Percentiles rank a stretch among this genome's conserved stretches.
Conservation (phyloP, 1,139 yeast genomes). For the Taiozyma sp. region DNA sequence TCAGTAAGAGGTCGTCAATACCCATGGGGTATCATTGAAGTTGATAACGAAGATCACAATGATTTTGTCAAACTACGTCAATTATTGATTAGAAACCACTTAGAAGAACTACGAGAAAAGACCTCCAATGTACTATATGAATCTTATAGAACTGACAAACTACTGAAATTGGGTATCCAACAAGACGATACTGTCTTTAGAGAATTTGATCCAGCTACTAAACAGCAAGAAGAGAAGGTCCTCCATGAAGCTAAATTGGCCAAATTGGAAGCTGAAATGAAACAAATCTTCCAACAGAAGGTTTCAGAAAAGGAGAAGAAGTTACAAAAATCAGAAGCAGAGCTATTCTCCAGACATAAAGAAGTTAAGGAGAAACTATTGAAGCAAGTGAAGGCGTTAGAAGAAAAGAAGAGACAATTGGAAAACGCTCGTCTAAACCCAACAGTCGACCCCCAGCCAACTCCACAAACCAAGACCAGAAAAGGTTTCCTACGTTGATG, state of each 20-base stretch:
- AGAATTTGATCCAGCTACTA: constrained; percentile 89
- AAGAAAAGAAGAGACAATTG: constrained; percentile 83
- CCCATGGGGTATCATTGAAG: constrained; percentile 98
- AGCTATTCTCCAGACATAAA: constrained; percentile 89
- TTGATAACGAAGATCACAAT: constrained; percentile 91
- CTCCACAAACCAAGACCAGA: constrained; percentile 47
- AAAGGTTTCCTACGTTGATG: constrained; percentile 57
- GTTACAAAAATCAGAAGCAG: constrained; percentile 95
- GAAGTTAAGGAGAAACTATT: constrained; percentile 95
- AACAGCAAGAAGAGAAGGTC: constrained; percentile 91
- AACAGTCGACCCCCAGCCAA: constrained; percentile 36
- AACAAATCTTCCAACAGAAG: constrained; percentile 93
- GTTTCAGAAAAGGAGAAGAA: constrained; percentile 97
- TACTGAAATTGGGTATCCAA: constrained; percentile 77
- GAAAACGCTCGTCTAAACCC: constrained; percentile 65
- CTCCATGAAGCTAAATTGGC: constrained; percentile 92
- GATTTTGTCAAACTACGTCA: constrained; percentile 92
- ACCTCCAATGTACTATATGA: constrained; percentile 80
- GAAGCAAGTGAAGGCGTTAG: constrained; percentile 83
- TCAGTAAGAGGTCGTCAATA: constrained; percentile 87
- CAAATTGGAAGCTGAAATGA: constrained; percentile 96
- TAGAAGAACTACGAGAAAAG: constrained; percentile 91
- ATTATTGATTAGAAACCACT: constrained; percentile 79
- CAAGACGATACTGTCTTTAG: constrained; percentile 91
- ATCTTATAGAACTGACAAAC: constrained; percentile 82